These are phyloP conservation scores for Eucalyptus cladocalyx DNA, from an alignment of 345 rosid species.

Conservation along the genomic window DNA sequence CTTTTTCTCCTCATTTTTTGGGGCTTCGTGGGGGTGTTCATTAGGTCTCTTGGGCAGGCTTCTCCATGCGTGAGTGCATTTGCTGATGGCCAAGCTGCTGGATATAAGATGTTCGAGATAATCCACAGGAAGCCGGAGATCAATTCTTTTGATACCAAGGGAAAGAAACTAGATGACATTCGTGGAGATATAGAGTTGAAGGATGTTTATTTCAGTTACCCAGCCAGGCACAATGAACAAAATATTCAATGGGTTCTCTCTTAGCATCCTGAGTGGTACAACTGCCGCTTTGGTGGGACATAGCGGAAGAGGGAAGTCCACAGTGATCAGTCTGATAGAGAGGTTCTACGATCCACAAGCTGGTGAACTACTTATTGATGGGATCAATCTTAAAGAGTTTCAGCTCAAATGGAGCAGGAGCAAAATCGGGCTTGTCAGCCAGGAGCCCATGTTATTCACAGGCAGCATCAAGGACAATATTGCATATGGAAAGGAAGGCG, in stretches of 20 bases:
- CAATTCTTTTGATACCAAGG: slow-evolving; percentile 7
- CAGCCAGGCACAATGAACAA: slow-evolving; percentile 20
- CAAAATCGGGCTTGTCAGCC: too few relatives aligned
- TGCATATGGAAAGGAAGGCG: too few relatives aligned
- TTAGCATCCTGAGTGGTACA: slow-evolving; percentile 7
- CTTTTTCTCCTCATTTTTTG: not conserved
- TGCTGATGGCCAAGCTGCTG: slow-evolving; percentile 24
- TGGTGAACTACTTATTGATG: too few relatives aligned
- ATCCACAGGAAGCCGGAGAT: slow-evolving; percentile 14
- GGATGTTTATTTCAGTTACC: slow-evolving; percentile 8
- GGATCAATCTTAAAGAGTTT: too few relatives aligned
- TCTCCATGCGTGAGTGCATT: not conserved
- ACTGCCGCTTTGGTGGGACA: slow-evolving; percentile 22
- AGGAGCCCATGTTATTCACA: too few relatives aligned
- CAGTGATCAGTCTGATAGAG: not conserved
- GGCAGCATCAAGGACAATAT: too few relatives aligned
- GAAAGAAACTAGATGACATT: slow-evolving; percentile 7
- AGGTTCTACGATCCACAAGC: too few relatives aligned
- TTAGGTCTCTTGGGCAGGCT: slow-evolving; percentile 31
- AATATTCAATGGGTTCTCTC: slow-evolving; percentile 13
- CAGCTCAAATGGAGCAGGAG: too few relatives aligned
- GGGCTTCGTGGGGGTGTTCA: not conserved
- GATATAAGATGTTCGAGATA: slow-evolving; percentile 18
- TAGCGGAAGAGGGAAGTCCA: slow-evolving; percentile 27
- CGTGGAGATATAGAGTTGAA: slow-evolving; percentile 5